These are phyloP conservation scores for Cucumis hystrix DNA, from an alignment of 306 rosid species.

Conservation along the genomic window DNA sequence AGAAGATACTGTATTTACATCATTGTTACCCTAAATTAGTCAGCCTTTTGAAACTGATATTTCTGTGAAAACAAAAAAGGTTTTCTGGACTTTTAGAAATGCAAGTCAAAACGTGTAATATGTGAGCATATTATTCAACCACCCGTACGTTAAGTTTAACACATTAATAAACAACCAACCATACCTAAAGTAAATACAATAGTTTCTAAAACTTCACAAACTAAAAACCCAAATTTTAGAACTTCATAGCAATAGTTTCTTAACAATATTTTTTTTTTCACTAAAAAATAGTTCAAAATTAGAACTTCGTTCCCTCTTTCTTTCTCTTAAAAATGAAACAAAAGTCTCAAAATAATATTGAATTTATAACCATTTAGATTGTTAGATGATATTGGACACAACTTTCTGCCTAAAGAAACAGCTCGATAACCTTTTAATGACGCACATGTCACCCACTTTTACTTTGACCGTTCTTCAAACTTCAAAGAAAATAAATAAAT, in stretches of 20 bases:
- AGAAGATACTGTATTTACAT: too few relatives aligned
- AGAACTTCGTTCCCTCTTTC: too few relatives aligned
- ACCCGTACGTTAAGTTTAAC: background rate
- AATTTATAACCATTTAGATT: too few relatives aligned
- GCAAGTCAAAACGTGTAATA: background rate
- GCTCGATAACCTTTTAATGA: background rate
- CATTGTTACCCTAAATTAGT: background rate
- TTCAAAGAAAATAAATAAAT: background rate
- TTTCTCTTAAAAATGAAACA: too few relatives aligned
- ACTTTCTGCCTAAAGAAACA: background rate
- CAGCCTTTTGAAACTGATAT: background rate
- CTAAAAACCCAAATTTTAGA: too few relatives aligned
- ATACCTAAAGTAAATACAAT: too few relatives aligned
- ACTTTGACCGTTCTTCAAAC: background rate
- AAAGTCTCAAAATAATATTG: too few relatives aligned
- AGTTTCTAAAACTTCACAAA: too few relatives aligned
- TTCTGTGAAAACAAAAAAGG: background rate
- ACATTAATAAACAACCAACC: background rate
- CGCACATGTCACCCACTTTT: background rate
- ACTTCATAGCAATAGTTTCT: too few relatives aligned
- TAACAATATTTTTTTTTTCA: too few relatives aligned
- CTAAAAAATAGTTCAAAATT: too few relatives aligned
- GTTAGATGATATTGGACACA: background rate
- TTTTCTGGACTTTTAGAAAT: background rate
- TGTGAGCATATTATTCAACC: background rate